These are phyloP conservation scores for Pythium guiyangense DNA, from an alignment of 352 stramenopile genomes.

Conservation along the genomic window DNA sequence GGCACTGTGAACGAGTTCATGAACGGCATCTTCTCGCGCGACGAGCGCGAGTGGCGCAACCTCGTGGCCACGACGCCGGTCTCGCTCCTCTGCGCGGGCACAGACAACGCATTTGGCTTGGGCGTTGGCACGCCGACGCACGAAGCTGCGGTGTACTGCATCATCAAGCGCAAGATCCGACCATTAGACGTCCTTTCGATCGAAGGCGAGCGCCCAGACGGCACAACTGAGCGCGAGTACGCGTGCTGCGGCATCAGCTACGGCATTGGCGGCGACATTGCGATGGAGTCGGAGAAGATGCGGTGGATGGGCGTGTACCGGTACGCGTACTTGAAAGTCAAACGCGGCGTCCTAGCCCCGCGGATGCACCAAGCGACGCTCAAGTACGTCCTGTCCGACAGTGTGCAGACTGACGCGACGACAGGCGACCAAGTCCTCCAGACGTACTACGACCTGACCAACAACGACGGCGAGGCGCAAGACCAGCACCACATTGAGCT, in stretches of 20 bases:
- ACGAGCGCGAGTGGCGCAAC: constrained; percentile 68
- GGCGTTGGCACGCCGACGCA: constrained; percentile 65
- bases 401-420: constrained; percentile 26
- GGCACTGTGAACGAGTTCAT: constrained; percentile 85
- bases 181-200: constrained; percentile 66
- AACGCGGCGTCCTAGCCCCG: constrained; percentile 50
- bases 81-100: constrained; percentile 64
- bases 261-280: constrained; percentile 70
- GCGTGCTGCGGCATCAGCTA: constrained; percentile 74
- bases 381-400: constrained; percentile 72
- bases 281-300: constrained; percentile 64
- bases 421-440: constrained; percentile 52
- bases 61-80: constrained; percentile 69
- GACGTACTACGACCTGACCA: constrained; percentile 67
- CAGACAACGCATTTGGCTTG: constrained; percentile 75
- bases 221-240: constrained; percentile 51
- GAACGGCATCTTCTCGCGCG: constrained; percentile 68
- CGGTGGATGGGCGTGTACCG: constrained; percentile 65
- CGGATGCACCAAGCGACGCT: constrained; percentile 54
- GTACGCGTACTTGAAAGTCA: constrained; percentile 74
- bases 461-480: constrained; percentile 34
- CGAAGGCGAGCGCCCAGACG: constrained; percentile 40
- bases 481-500: constrained; percentile 73
- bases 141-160: constrained; percentile 63
- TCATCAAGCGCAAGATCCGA: constrained; percentile 81